Base-by-base conservation (phyloP, 768 basidiomycete genomes). In the Gelatoporia subvermispora region DNA sequence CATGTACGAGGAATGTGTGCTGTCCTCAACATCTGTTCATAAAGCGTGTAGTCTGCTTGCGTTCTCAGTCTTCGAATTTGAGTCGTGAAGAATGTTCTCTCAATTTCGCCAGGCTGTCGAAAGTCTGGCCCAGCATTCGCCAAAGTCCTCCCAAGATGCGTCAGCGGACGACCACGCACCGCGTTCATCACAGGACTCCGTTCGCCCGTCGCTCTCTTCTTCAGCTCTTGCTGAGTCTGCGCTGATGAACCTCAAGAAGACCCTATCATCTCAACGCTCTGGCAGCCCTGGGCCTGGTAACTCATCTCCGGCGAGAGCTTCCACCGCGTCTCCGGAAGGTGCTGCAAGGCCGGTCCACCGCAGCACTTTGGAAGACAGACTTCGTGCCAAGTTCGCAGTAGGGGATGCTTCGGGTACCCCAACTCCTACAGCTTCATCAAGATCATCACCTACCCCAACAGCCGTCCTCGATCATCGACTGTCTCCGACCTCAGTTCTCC, bases 91-190 rank as follows among this genome's bases (percentile, higher is more conserved):
- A 50, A 90, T 91, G 88, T 89, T 90, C 65, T 83, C 77, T 41
- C 81, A 84, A 59, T 79, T 87, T 61, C 76, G 78, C 35, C 81
- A 84, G 49, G 84, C 82, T 51, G 83, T 91, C 16, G 88, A 90
- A 62, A 79, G 70, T 43, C 67, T 88, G 31, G 80, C 82, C 17
- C 76, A 79, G 41, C 69, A 72, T 45, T 70, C 72, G 34, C 68
- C 60, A 3, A 60, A 51, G 45, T 28, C 66, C 31, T 63, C 71
- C 44, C 64, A 71, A 47, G 68, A 69, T 52, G 43, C 54, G 45
- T 43, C 55, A 20, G 45, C 38, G 20, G 57, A 65, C 18, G 56
- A 61, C 10, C 60, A 57, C 21, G 56, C 55, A 31, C 40, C 57
- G 31, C 53, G 57, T 48, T 56, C 66, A 46, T 53, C 60, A 18